Evolutionary conservation across 179 eudicot species (phyloP).

Genomic region (Actinidia polygama): DNA sequence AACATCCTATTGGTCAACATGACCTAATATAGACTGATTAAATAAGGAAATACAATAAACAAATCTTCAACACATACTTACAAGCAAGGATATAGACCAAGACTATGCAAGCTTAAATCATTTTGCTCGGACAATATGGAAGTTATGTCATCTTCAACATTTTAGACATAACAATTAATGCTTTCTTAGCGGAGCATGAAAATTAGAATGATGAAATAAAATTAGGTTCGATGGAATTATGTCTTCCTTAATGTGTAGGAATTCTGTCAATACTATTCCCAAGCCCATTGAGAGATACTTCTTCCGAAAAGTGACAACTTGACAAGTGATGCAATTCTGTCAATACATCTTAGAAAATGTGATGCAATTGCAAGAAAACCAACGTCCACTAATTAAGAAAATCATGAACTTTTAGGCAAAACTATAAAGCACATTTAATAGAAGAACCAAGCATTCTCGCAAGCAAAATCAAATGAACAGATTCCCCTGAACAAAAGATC

Average conservation of each 20-base stretch:
- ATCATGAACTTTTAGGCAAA: conserved; percentile 19
- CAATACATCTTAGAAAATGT: conserved; percentile 27
- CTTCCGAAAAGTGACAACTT: conserved; percentile 20
- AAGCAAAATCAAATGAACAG: too few relatives aligned
- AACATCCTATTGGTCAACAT: too few relatives aligned
- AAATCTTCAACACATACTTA: conserved; percentile 30
- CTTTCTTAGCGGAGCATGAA: conserved; percentile 29
- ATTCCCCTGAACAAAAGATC: too few relatives aligned
- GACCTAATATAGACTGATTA: too few relatives aligned
- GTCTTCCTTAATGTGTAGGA: conserved; percentile 15
- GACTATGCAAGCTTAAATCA: conserved; percentile 16
- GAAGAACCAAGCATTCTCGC: background rate
- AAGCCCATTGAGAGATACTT: conserved; percentile 42
- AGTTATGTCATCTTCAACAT: conserved; percentile 21
- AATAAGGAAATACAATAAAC: too few relatives aligned
- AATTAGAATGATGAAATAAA: conserved; percentile 49
- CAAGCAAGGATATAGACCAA: conserved; percentile 42
- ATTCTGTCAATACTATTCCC: conserved; percentile 32
- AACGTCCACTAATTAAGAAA: conserved; percentile 38
- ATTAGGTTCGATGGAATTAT: conserved; percentile 22
- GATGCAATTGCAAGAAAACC: conserved; percentile 24
- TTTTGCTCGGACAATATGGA: conserved; percentile 21
- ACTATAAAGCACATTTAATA: conserved; percentile 25
- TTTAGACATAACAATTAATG: conserved; percentile 12
- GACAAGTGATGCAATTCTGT: conserved; percentile 17